These are phyloP conservation scores for Striga asiatica DNA, from an alignment of 257 asterid genomes.

Conservation along the genomic window DNA sequence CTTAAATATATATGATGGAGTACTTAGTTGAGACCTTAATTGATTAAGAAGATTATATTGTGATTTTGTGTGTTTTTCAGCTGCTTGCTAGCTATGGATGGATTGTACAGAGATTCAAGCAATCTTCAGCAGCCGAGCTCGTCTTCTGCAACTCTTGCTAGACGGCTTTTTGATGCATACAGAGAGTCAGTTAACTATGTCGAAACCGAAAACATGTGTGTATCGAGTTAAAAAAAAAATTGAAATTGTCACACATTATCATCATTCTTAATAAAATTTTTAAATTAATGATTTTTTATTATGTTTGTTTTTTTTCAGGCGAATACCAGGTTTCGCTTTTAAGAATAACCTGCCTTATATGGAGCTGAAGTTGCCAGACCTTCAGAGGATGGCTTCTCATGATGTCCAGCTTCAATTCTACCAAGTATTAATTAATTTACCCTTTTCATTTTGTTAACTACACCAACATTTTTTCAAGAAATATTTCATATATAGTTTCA, in stretches of 20 bases:
- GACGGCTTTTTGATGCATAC: slow-evolving; percentile 37
- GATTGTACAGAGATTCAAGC: slow-evolving; percentile 30
- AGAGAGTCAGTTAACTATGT: slow-evolving; percentile 21
- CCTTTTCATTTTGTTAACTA: neutral
- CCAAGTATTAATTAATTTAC: slow-evolving; percentile 23
- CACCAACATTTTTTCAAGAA: neutral
- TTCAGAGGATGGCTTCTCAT: slow-evolving; percentile 30
- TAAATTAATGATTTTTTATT: neutral
- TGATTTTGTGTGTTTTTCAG: slow-evolving; percentile 16
- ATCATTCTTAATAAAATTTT: no score
- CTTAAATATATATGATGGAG: no score
- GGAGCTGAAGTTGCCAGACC: slow-evolving; percentile 38
- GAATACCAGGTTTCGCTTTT: slow-evolving; percentile 66
- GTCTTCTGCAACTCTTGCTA: slow-evolving; percentile 34
- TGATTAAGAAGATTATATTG: neutral
- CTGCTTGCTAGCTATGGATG: slow-evolving; percentile 36
- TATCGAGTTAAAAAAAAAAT: no score
- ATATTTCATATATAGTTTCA: no score
- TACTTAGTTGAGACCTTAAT: neutral
- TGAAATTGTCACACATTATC: no score
- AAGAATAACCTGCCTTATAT: slow-evolving; percentile 40
- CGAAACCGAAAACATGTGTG: slow-evolving; percentile 23
- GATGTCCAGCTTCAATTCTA: slow-evolving; percentile 55
- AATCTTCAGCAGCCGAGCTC: slow-evolving; percentile 28
- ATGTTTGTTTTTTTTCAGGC: slow-evolving; percentile 23